Base-by-base conservation (phyloP, 2,329 filamentous ascomycete species). In the Talaromyces pinophilus region DNA sequence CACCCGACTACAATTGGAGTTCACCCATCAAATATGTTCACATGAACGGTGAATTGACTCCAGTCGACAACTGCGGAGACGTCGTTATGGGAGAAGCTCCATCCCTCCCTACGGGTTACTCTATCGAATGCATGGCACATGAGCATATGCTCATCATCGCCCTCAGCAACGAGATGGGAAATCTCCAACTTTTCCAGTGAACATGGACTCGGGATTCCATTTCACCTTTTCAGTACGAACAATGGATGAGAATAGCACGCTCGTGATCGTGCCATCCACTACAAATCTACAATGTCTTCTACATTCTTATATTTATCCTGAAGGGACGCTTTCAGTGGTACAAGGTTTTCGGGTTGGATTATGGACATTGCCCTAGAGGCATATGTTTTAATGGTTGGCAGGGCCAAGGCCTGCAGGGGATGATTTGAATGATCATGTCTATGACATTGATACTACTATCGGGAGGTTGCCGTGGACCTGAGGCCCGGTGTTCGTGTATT, bases 81-180 rank as follows among this genome's bases (percentile, higher is more conserved):
- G 25, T 66, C 35, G 30, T 63, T 19, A 66, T 66, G 65, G 60
- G 65, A 19, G 65, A 66, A 60, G 65, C 65, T 11, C 65, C 60
- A 30, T 44, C 59, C 25, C 60, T 63, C 44, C 33, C 44, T 7
- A 28, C 52, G 13, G 35, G 17, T 6, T 28, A 44, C 35, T 59
- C 57, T 25, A 19, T 33, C 30, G 54, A 38, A 15, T 57, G 5
- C 13, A 44, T 30, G 19, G n/a, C 35, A 17, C 42, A 60, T 59
- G 42, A 63, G 42, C 40, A 55, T 54, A 46, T 42, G 33, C 64
- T 50, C 60, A 33, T 63, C 48, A 66, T 46, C 40, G 42, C 64
- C 44, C 59, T 57, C 64, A 63, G 55, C 54, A 52, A 30, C 5
- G 25, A 59, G 40, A 40, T 38, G 22, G 50, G 35, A 30, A 33